Conservation (phyloP, 192 early-diverging fungal genomes). For the Phycomyces blakesleeanus region DNA sequence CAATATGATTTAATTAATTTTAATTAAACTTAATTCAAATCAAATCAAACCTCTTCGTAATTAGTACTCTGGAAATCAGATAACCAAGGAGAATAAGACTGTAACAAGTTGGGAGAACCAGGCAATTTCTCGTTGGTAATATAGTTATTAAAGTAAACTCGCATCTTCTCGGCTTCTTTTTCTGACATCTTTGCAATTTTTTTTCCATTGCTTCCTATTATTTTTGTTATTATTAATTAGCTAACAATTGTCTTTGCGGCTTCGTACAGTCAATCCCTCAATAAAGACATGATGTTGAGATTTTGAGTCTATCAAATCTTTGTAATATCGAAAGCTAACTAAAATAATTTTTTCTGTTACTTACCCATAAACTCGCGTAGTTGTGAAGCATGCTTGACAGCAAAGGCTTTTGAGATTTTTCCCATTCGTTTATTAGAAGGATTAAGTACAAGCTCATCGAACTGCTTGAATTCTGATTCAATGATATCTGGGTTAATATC, state of each 20-base stretch:
- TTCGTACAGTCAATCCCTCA: too few relatives aligned
- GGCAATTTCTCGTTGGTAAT: constrained; percentile 41
- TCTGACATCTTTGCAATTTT: constrained; percentile 39
- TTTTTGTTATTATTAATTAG: too few relatives aligned
- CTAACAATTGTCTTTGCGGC: too few relatives aligned
- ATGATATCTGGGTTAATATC: background rate
- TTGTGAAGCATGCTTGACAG: constrained; percentile 39
- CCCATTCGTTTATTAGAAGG: constrained; percentile 30
- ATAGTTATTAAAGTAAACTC: constrained; percentile 40
- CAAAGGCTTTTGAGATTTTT: constrained; percentile 39
- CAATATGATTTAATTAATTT: too few relatives aligned
- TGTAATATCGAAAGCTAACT: constrained; percentile 1
- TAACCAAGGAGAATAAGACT: constrained; percentile 69
- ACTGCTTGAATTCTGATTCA: constrained; percentile 44
- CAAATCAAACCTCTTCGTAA: constrained; percentile 23
- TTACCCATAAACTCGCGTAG: constrained; percentile 38
- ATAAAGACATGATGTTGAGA: too few relatives aligned
- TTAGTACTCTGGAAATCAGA: constrained; percentile 28
- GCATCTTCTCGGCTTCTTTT: constrained; percentile 44
- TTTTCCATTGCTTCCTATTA: constrained; percentile 50
- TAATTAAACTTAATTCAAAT: too few relatives aligned
- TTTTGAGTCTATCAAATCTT: too few relatives aligned
- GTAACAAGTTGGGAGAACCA: constrained; percentile 43
- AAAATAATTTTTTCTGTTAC: background rate
- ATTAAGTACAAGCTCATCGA: constrained; percentile 50